A percentile compares a stretch with the other conserved stretches of the same genome.
Conservation (phyloP, 2,329 filamentous ascomycete genomes). For the Aspergillus intermedius region DNA sequence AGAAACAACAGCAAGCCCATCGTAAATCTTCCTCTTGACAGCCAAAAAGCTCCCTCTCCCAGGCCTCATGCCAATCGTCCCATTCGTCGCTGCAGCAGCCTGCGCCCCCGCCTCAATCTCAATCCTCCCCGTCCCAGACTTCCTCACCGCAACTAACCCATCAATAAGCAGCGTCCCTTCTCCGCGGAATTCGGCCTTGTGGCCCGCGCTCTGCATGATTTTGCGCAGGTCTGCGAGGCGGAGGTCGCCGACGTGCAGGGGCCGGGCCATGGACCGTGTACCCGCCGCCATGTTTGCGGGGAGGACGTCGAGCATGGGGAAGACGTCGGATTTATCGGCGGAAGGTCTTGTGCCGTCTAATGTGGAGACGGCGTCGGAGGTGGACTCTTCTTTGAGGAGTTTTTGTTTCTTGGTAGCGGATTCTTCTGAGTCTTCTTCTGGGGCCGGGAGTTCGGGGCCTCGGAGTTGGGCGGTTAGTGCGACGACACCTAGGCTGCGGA, state of each 20-base stretch:
- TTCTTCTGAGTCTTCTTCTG: conserved; percentile 33
- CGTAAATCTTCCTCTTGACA: conserved; percentile 86
- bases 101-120: conserved; percentile 75
- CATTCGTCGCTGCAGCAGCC: conserved; percentile 37
- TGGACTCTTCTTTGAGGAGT: conserved; percentile 42
- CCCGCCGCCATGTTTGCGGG: conserved; percentile 60
- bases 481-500: conserved; percentile 81
- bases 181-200: conserved; percentile 85
- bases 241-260: conserved; percentile 89
- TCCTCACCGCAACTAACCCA: conserved; percentile 77
- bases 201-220: conserved; percentile 72
- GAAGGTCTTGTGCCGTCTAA: conserved; percentile 16
- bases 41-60: conserved; percentile 72
- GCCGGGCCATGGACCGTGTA: conserved; percentile 70
- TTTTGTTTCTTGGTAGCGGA: conserved; percentile 48
- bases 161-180: conserved; percentile 90
- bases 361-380: conserved; percentile 20
- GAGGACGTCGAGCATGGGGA: conserved; percentile 54
- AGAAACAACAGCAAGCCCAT: conserved; percentile 83
- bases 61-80: conserved; percentile 45
- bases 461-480: conserved; percentile 75
- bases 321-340: conserved; percentile 25
- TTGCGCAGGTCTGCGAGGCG: conserved; percentile 80
- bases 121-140: conserved; percentile 77
- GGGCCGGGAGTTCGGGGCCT: conserved; percentile 34